These are phyloP conservation scores for Trypanosoma mega DNA, from an alignment of 208 protist genomes.

Conservation along the genomic window DNA sequence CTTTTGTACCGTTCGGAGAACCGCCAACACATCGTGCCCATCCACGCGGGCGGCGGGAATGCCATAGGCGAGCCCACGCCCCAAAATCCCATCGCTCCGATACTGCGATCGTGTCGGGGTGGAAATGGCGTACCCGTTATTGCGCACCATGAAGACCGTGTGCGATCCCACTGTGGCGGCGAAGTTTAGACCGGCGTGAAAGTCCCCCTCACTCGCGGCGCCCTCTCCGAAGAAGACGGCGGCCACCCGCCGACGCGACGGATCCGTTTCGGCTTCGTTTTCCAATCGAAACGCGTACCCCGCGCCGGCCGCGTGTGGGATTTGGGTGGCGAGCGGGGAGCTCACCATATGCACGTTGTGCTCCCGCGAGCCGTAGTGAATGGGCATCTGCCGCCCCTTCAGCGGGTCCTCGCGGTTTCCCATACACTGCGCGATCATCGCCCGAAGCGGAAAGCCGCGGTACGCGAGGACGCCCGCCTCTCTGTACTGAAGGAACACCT, in stretches of 20 bases:
- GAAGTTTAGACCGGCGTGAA: constrained; percentile 97
- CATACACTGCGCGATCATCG: constrained; percentile 97
- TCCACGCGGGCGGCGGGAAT: constrained; percentile 94
- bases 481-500: constrained; percentile 96
- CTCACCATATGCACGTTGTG: constrained; percentile 96
- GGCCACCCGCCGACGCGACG: constrained; percentile 40
- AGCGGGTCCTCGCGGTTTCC: constrained; percentile 83
- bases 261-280: constrained; percentile 46
- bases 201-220: constrained; percentile 96
- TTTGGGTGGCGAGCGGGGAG: constrained; percentile 96
- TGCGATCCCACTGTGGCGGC: constrained; percentile 91
- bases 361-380: constrained; percentile 95
- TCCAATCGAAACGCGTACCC: constrained; percentile 94
- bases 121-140: constrained; percentile 96
- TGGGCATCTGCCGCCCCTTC: constrained; percentile 97
- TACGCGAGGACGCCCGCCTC: constrained; percentile 80
- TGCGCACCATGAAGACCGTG: constrained; percentile 94
- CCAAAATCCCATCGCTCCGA: constrained; percentile 91
- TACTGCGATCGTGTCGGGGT: constrained; percentile 96
- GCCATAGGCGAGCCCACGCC: constrained; percentile 81
- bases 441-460: constrained; percentile 88
- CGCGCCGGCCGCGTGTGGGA: constrained; percentile 94
- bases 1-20: constrained; percentile 86
- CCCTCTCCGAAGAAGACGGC: constrained; percentile 97
- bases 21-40: constrained; percentile 96